Base-by-base conservation (phyloP, 1,284 basidiomycete species). In the Apiotrichum montevideense region DNA sequence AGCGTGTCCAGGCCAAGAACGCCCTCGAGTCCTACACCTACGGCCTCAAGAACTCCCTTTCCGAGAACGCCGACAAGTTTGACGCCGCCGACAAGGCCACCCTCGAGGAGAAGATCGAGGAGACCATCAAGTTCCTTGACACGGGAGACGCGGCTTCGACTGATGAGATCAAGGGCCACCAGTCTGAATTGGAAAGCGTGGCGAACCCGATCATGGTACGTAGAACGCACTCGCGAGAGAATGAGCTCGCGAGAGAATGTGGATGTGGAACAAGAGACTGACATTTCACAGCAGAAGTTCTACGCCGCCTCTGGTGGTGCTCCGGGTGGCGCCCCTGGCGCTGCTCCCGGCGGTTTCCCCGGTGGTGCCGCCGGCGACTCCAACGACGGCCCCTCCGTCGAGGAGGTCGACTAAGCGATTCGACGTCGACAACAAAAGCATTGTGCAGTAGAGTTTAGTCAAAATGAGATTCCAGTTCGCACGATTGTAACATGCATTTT, bases 81-180 rank as follows among this genome's bases (percentile, higher is more conserved):
- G 86, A 90, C 6, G 75, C 87, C 37, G 85, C 80, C 46, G 95
- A 98, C 86, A 94, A 95, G 84, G 73, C 82, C 66, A 87, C 90
- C 72, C 85, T 98, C 64, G 84, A 94, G 80, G 72, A 80, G 58
- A 85, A 88, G 48, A 87, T 97, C 77, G 85, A 89, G 72, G 90
- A 93, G 62, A 78, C 88, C 60, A 91, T 97, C 79, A 77, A 81
- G 59, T 94, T 90, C 90, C 86, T 98, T 90, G 85, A 97, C 67
- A 93, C 96, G 75, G 86, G 87, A 39, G 91, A 97, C 78, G 61
- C 69, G 8, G 96, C 85, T 10, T 87, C 86, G 64, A 96, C 92
- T 81, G 91, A 95, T 73, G 96, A 99, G 82, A 95, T 97, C 80
- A 88, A 92, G 77, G 83, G 52, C 0, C 88, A 87, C 80, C 94